Conservation (phyloP, 768 basidiomycete species). For the Galerina marginata region DNA sequence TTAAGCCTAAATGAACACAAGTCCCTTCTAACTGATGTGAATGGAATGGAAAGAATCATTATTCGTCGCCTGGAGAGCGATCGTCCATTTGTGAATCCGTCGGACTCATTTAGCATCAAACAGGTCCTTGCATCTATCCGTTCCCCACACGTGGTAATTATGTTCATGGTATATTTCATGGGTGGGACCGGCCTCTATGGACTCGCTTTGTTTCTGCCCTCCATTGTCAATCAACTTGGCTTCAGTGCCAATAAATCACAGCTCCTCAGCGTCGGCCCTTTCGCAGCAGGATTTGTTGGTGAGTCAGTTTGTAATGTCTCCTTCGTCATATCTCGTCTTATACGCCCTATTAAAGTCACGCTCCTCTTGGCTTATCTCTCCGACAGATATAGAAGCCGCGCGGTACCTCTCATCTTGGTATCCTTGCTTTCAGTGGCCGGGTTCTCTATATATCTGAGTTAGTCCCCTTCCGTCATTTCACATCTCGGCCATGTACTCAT, state of each 20-base stretch:
- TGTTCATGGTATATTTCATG: slow-evolving; percentile 40
- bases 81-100: slow-evolving; percentile 33
- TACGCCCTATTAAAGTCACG: slow-evolving; percentile 24
- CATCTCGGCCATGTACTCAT: neutral
- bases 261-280: slow-evolving; percentile 43
- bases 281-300: slow-evolving; percentile 42
- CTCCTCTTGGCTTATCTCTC: slow-evolving; percentile 27
- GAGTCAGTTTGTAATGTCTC: slow-evolving; percentile 15
- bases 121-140: slow-evolving; percentile 34
- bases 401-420: slow-evolving; percentile 1
- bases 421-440: slow-evolving; percentile 10
- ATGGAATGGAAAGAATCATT: slow-evolving; percentile 21
- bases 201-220: slow-evolving; percentile 41
- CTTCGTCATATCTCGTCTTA: slow-evolving; percentile 2
- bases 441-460: slow-evolving; percentile 6
- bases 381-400: slow-evolving; percentile 4
- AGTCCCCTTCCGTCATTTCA: neutral
- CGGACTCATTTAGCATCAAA: slow-evolving; percentile 36
- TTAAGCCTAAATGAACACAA: neutral
- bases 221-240: slow-evolving; percentile 42
- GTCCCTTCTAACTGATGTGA: neutral
- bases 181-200: slow-evolving; percentile 41
- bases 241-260: slow-evolving; percentile 39
- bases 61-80: slow-evolving; percentile 37
- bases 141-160: slow-evolving; percentile 40